Base-by-base conservation (phyloP, 2,329 filamentous ascomycete genomes). In the Colletotrichum magnum region DNA sequence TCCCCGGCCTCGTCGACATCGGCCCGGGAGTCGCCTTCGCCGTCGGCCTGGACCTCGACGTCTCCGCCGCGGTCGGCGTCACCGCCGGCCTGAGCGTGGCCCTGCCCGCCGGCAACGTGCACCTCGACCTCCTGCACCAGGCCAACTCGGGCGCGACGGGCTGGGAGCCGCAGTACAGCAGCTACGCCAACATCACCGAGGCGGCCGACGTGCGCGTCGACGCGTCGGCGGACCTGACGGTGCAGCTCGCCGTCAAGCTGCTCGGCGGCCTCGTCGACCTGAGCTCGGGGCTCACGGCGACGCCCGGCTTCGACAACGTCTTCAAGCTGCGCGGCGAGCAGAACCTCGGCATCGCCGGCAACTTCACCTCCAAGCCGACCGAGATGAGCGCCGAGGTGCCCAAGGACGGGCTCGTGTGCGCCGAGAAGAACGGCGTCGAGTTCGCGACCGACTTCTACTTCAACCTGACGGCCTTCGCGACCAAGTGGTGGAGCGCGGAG, bases 1-100 rank as follows among this genome's bases (percentile, higher is more conserved):
- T 85, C 2, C 82, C 83, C 2, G 79, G 81, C 24, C 77, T 84
- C 59, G 70, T 85, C 48, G 73, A 77, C 48, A 75, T 83, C 16
- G 79, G 78, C 16, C 80, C 82, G 0, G 76, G 76, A 32, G 72
- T 84, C 26, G 76, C 73, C 6, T 82, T 82, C 70, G 75, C 72
- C 5, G 73, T 84, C 53, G 81, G 79, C n/a, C 76, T 79, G 10
- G 77, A 81, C 51, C 58, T 83, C 13, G 77, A 76, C 16, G 74
- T 75, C n/a, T 76, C 75, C 7, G 80, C 75, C n/a, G 75, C 77
- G 2, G 74, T 80, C 9, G 73, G 74, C 7, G 71, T 80, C 39
- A 75, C 72, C 0, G 75, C 78, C 7, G 77, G 76, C 1, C 64
- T 81, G 7, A 74, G 74, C n/a, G 73, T 81, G 41, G 69, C 71